phyloP scores from a whole-genome alignment of 495 filamentous ascomycete genomes.

The Aspergillus egyptiacus region DNA sequence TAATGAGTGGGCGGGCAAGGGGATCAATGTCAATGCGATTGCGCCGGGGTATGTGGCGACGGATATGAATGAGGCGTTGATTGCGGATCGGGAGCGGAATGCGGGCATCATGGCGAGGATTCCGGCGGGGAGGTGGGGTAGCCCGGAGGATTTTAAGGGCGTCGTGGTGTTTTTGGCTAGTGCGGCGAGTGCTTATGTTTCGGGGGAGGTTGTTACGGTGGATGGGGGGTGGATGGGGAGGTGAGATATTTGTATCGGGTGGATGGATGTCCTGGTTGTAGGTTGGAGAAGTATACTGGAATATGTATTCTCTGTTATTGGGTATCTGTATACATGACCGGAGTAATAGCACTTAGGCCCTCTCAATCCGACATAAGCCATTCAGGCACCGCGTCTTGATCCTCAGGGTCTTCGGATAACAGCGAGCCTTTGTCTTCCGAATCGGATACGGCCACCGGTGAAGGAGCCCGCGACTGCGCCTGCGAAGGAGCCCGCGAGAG shows the following conservation, averaged over 20 bases:
- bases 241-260: constrained; percentile 30
- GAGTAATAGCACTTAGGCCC: neutral
- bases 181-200: constrained; percentile 68
- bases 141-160: neutral
- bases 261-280: neutral
- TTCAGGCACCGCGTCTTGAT: constrained; percentile 62
- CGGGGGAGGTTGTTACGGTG: constrained; percentile 69
- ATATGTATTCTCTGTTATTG: too few relatives aligned
- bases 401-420: constrained; percentile 59
- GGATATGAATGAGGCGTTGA: constrained; percentile 84
- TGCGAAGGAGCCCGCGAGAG: constrained; percentile 20
- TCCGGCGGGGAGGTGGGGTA: constrained; percentile 35
- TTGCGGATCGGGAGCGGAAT: constrained; percentile 62
- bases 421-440: constrained; percentile 41
- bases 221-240: constrained; percentile 90
- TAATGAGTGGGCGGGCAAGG: constrained; percentile 78
- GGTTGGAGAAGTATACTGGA: neutral
- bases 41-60: constrained; percentile 82
- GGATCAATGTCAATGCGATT: constrained; percentile 76
- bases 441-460: constrained; percentile 1
- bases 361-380: constrained; percentile 46
- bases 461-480: constrained; percentile 6
- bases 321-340: too few relatives aligned
- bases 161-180: constrained; percentile 17
- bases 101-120: constrained; percentile 75